phyloP scores from a whole-genome alignment of 2,329 filamentous ascomycete genomes.

The Phoma sp. region DNA sequence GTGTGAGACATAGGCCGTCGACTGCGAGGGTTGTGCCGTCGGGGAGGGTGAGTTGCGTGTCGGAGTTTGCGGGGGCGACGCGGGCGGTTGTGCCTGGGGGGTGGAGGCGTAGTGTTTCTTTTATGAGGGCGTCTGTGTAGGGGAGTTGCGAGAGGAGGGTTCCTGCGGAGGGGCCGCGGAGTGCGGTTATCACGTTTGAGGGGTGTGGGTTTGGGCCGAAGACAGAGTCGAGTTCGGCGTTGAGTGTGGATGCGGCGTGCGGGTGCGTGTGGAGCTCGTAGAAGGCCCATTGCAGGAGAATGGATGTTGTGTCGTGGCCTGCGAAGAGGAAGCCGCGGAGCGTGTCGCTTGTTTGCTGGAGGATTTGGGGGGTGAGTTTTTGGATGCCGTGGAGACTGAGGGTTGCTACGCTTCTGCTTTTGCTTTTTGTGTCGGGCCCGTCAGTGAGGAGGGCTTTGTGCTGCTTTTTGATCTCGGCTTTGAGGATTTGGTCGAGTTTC shows the following conservation, averaged over 20 bases:
- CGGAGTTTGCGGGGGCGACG: constrained; percentile 17
- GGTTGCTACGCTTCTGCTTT: constrained; percentile 22
- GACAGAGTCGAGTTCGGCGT: not conserved
- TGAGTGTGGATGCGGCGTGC: not conserved
- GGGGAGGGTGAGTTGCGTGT: constrained; percentile 20
- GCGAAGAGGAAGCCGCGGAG: constrained; percentile 48
- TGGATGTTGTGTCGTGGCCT: constrained; percentile 44
- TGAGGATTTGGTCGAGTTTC: constrained; percentile 24
- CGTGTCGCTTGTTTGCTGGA: constrained; percentile 40
- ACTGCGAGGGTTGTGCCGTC: constrained; percentile 16
- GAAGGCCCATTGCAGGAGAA: constrained; percentile 32
- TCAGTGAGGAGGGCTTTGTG: constrained; percentile 5
- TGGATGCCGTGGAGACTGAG: constrained; percentile 21
- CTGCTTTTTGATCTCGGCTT: constrained; percentile 21
- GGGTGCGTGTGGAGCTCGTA: constrained; percentile 37
- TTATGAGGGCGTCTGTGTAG: constrained; percentile 53
- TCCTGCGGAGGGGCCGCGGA: not conserved
- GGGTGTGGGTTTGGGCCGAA: not conserved
- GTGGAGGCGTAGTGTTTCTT: constrained; percentile 54
- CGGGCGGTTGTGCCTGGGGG: constrained; percentile 38
- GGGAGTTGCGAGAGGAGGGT: constrained; percentile 44
- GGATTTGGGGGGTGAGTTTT: constrained; percentile 33
- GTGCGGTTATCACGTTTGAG: not conserved
- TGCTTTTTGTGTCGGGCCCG: not conserved
- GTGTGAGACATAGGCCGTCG: constrained; percentile 20